A percentile compares a stretch with the other conserved stretches of the same genome.
Conservation (phyloP, 2,329 filamentous ascomycete genomes). For the Alternaria triticimaculans region DNA sequence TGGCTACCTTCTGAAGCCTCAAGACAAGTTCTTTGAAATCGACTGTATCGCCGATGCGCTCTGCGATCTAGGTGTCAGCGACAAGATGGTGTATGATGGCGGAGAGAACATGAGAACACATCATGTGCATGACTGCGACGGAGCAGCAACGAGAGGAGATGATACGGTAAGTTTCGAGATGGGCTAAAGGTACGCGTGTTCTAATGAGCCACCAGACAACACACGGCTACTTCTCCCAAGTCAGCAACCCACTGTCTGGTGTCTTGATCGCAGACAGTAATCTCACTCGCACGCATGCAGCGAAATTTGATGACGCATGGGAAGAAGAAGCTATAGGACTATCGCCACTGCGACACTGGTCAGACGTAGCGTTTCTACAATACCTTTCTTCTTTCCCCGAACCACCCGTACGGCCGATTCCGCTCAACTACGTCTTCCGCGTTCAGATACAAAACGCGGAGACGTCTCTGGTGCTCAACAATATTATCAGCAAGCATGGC, state of each 20-base stretch:
- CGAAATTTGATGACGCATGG: background rate
- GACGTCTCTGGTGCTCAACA: background rate
- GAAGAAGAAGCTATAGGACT: background rate
- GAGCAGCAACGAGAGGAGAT: background rate
- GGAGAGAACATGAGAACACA: background rate
- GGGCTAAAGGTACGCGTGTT: background rate
- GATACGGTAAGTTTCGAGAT: background rate
- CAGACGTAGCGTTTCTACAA: conserved; percentile 20
- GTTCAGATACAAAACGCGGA: conserved; percentile 2
- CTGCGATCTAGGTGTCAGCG: background rate
- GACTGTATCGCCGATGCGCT: background rate
- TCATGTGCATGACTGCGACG: background rate
- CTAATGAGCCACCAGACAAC: background rate
- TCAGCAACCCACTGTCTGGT: background rate
- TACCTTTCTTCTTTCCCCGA: background rate
- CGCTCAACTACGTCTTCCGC: conserved; percentile 8
- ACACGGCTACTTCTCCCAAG: background rate
- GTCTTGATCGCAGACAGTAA: background rate
- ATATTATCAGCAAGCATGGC: background rate
- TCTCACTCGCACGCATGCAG: background rate
- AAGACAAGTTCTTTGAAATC: background rate
- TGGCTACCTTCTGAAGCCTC: background rate
- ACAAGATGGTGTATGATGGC: background rate
- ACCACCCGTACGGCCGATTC: background rate
- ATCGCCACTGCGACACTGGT: conserved; percentile 16